A percentile compares a stretch with the other conserved stretches of the same genome.
Evolutionary conservation across 345 rosid species (phyloP).

Genomic region (Pseudoturritis turrita): DNA sequence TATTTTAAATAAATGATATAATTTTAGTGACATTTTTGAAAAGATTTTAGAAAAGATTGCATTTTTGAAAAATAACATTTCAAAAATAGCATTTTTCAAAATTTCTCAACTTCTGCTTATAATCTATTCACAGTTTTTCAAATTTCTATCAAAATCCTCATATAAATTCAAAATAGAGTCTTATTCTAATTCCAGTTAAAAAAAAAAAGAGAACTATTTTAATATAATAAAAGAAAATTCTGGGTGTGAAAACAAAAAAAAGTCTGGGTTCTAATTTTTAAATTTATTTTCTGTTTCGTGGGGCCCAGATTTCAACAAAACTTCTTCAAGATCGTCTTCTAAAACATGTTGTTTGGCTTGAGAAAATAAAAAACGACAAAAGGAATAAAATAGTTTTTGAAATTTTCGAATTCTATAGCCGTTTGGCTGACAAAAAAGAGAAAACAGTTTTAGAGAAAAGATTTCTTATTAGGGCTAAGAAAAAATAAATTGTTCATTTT

Average conservation of each 20-base stretch:
- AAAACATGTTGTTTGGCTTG: constrained; percentile 21
- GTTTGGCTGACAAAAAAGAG: constrained; percentile 16
- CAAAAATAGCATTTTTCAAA: no score
- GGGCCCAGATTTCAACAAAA: constrained; percentile 19
- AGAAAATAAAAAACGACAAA: background rate
- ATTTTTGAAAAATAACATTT: no score
- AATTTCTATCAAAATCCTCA: background rate
- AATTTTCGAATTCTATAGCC: constrained; percentile 13
- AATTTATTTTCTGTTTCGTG: constrained; percentile 3
- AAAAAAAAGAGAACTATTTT: no score
- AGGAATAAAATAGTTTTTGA: background rate
- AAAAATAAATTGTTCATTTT: background rate
- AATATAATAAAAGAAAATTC: no score
- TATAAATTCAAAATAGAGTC: background rate
- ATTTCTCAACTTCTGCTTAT: constrained; percentile 2
- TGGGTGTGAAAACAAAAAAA: no score
- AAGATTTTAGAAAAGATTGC: no score
- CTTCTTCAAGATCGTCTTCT: background rate
- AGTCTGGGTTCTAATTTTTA: no score
- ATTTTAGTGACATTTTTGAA: no score
- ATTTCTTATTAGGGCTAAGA: background rate
- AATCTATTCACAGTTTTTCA: background rate
- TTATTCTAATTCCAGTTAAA: no score
- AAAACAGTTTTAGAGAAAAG: no score
- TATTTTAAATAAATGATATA: no score